Evolutionary conservation across 2,329 filamentous ascomycete genomes (phyloP), one percentile per base, ranked within the genome.

Genomic region (Aureobasidium leucospermi): DNA sequence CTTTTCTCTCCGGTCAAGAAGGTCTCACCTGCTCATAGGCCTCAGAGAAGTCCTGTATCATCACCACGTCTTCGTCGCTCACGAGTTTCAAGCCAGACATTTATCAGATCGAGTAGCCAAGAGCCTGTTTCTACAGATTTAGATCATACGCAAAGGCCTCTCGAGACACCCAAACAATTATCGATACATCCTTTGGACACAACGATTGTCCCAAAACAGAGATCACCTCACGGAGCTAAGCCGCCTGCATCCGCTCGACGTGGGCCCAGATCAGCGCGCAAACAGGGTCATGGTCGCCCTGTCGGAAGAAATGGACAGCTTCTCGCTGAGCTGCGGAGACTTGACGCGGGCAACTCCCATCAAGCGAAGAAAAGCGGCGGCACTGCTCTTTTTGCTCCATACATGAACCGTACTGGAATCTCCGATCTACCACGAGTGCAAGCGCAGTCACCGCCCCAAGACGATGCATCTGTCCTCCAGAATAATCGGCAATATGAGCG

Each of bases 1-100:
- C 63, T 75, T 7, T 74, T 75, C 62, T 73, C 72, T 0, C 69
- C 72, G 3, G 62, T 69, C 2, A 72, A 71, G 58, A 58, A 61
- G 2, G 34, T 60, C n/a, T 48, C 60, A n/a, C 59, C 49, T 8
- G 41, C 59, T 41, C 56, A 55, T 34, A 32, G 45, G 60, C 6
- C 46, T 52, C 16, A 67, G 62, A 48, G 65, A 65, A 52, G 61
- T 47, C 43, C 55, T 4, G 47, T 43, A 29, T 32, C 41, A 16
- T 46, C 55, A 9, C 51, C 61, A 19, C 29, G 43, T 15, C 23
- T 65, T 43, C 45, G 52, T 19, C 65, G 72, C 29, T 70, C 71
- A 16, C 63, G 70, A 1, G 62, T 74, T 3, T 69, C 69, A 6
- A 73, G 68, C 45, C 67, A 68, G 42, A 74, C 71, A 1, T 74